Evolutionary conservation across 257 asterid genomes (phyloP).

Genomic region (Capsicum baccatum): DNA sequence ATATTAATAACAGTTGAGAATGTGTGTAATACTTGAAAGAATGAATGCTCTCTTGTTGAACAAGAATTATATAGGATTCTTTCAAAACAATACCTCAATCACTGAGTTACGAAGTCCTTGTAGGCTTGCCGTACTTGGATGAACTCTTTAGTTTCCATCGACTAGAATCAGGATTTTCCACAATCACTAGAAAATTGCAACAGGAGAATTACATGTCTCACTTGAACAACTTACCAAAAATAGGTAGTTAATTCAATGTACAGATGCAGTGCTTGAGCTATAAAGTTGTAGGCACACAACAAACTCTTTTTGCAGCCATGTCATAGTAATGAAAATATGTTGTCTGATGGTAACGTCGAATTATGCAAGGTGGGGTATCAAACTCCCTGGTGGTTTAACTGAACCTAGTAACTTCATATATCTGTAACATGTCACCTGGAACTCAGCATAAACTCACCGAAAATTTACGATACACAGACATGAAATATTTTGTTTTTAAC

Average conservation of each 20-base stretch:
- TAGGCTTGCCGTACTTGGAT: no score
- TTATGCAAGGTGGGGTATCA: neutral
- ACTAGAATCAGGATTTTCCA: no score
- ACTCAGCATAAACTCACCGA: no score
- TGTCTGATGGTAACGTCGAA: neutral
- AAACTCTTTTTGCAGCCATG: neutral
- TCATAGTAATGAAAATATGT: neutral
- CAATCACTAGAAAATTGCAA: neutral
- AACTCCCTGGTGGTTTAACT: no score
- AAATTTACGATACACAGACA: no score
- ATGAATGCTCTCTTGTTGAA: neutral
- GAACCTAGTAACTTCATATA: no score
- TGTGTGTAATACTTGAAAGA: neutral
- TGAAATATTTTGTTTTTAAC: no score
- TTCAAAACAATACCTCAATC: no score
- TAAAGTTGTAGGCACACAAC: neutral
- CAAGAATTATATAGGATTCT: no score
- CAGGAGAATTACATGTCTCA: neutral
- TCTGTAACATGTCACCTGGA: no score
- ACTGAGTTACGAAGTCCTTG: no score
- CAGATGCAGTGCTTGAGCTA: neutral
- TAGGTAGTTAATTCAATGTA: neutral
- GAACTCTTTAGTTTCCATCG: no score
- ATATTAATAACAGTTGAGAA: neutral
- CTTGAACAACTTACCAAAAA: neutral